Percentiles rank a stretch among this genome's conserved stretches.
Conservation (phyloP, 2,329 filamentous ascomycete species). For the Diaporthe sp. region DNA sequence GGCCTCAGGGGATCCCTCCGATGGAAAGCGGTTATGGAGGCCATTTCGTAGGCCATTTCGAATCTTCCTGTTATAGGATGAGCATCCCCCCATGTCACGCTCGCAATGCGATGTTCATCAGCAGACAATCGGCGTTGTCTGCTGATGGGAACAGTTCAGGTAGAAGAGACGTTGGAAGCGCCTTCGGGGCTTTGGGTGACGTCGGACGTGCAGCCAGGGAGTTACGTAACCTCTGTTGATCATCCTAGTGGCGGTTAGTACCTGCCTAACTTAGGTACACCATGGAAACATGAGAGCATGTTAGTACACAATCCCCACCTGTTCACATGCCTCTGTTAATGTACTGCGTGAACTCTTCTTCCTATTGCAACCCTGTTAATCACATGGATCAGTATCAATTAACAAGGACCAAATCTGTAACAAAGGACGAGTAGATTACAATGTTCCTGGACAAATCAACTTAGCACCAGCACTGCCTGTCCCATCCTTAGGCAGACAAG, state of each 20-base stretch:
- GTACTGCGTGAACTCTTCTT: no score
- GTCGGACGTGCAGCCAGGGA: neutral
- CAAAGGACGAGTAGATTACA: neutral
- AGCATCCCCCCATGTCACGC: conserved; percentile 24
- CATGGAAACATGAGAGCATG: neutral
- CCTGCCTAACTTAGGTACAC: neutral
- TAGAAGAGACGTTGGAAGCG: neutral
- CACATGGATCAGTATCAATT: neutral
- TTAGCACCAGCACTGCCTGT: neutral
- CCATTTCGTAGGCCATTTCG: conserved; percentile 33
- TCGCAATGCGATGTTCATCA: neutral
- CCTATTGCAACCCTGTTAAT: no score
- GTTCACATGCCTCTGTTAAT: no score
- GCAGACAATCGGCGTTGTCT: neutral
- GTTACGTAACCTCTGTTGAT: neutral
- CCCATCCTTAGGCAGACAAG: neutral
- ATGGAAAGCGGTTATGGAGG: conserved; percentile 27
- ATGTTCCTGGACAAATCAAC: neutral
- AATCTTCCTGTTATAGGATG: conserved; percentile 24
- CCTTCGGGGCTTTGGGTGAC: neutral
- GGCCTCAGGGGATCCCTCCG: conserved; percentile 31
- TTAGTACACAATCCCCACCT: neutral
- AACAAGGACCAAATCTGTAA: no score
- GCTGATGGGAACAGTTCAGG: neutral
- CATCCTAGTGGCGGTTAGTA: neutral